phyloP scores from a whole-genome alignment of 169 alveolate species.

The Toxoplasma gondii region DNA sequence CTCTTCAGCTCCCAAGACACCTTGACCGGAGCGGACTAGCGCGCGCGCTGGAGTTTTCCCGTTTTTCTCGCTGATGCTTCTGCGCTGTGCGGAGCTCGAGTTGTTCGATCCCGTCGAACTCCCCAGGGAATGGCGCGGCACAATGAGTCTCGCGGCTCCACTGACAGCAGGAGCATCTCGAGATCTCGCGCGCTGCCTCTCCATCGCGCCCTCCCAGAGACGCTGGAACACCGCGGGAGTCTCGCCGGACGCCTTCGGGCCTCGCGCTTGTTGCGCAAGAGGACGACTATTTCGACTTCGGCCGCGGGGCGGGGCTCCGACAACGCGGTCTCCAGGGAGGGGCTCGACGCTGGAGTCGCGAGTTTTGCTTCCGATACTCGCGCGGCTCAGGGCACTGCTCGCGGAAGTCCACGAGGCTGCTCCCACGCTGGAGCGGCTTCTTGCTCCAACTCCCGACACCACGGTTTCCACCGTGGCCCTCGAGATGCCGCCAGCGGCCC shows the following conservation, averaged over 20 bases:
- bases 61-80: too few relatives aligned
- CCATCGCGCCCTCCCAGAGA: background rate
- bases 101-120: background rate
- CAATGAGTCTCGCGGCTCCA: background rate
- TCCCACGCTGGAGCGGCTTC: background rate
- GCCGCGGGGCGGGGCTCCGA: slow-evolving; percentile 1
- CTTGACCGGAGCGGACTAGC: too few relatives aligned
- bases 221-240: background rate
- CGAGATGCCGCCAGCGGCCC: background rate
- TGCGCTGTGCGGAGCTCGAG: too few relatives aligned
- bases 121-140: background rate
- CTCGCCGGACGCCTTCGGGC: background rate
- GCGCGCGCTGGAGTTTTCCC: too few relatives aligned
- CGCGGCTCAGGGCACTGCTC: background rate
- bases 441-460: too few relatives aligned
- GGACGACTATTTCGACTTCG: background rate
- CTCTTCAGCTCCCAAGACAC: too few relatives aligned
- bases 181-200: background rate
- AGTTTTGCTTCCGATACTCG: background rate
- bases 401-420: background rate
- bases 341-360: background rate
- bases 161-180: background rate
- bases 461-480: too few relatives aligned
- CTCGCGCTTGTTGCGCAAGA: background rate
- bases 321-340: background rate